phyloP scores from a whole-genome alignment of 2,329 filamentous ascomycete genomes.

The Capronia epimyces region DNA sequence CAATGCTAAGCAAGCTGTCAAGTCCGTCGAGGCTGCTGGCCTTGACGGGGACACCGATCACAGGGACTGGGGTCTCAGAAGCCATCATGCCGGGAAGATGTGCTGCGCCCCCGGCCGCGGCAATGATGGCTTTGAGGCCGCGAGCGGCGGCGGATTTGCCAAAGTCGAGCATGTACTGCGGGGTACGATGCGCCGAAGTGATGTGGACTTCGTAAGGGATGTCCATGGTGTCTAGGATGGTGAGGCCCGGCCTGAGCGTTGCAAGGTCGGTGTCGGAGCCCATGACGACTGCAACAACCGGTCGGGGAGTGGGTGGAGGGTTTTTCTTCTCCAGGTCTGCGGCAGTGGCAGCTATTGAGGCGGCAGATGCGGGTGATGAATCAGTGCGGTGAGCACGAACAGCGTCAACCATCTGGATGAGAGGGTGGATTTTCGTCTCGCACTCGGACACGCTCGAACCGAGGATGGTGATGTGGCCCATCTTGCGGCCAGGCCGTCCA shows the following conservation, averaged over 20 bases:
- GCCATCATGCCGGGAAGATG: constrained; percentile 64
- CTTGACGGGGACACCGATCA: constrained; percentile 67
- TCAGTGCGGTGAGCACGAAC: constrained; percentile 63
- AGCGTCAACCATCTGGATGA: constrained; percentile 71
- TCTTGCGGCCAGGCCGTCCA: constrained; percentile 83
- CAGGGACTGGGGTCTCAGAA: constrained; percentile 60
- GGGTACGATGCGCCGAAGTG: constrained; percentile 56
- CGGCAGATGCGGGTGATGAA: constrained; percentile 30
- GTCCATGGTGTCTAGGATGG: constrained; percentile 31
- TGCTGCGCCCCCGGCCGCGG: constrained; percentile 64
- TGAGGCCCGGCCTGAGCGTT: constrained; percentile 31
- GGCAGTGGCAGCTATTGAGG: constrained; percentile 18
- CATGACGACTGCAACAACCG: constrained; percentile 45
- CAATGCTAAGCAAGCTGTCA: constrained; percentile 61
- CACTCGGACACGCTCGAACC: constrained; percentile 62
- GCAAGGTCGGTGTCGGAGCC: constrained; percentile 41
- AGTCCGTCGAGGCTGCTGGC: constrained; percentile 62
- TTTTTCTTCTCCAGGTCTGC: constrained; percentile 17
- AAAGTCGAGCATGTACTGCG: constrained; percentile 58
- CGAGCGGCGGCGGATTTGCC: constrained; percentile 55
- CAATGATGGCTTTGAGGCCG: constrained; percentile 63
- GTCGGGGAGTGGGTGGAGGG: constrained; percentile 23
- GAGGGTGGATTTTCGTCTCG: constrained; percentile 61
- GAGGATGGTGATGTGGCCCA: constrained; percentile 86
- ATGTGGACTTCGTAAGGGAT: constrained; percentile 34